Conservation (phyloP, 2,329 filamentous ascomycete genomes). For the Didymella pinodella region DNA sequence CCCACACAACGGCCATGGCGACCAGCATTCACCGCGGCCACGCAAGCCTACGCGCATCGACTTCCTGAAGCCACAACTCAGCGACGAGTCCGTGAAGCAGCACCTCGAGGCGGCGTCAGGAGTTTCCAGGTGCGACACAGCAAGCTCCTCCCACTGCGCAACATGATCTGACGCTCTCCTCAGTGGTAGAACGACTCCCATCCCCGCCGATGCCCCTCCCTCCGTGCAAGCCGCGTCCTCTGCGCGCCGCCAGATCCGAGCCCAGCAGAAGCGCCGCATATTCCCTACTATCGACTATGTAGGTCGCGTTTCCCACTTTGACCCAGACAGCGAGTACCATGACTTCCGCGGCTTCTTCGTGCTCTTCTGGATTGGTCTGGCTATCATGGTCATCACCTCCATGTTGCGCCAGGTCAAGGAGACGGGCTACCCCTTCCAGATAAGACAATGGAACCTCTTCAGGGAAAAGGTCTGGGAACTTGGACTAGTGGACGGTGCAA, state of each 20-base stretch:
- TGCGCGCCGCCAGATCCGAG: constrained; percentile 82
- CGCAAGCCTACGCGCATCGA: constrained; percentile 48
- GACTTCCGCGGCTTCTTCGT: constrained; percentile 98
- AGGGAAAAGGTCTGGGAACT: constrained; percentile 89
- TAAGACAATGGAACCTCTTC: constrained; percentile 88
- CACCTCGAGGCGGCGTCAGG: constrained; percentile 40
- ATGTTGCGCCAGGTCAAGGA: constrained; percentile 93
- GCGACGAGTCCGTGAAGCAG: constrained; percentile 41
- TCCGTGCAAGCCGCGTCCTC: constrained; percentile 86
- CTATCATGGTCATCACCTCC: constrained; percentile 96
- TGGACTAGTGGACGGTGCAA: constrained; percentile 80
- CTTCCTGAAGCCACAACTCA: constrained; percentile 46
- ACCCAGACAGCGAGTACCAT: constrained; percentile 87
- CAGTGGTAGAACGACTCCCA: constrained; percentile 82
- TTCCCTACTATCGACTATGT: constrained; percentile 95
- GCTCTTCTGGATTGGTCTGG: constrained; percentile 95
- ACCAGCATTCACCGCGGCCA: constrained; percentile 45
- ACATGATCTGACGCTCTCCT: constrained; percentile 24
- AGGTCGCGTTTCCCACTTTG: constrained; percentile 92
- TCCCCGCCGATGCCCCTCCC: constrained; percentile 90
- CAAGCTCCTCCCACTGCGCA: neutral
- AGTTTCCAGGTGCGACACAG: constrained; percentile 54
- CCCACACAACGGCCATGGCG: constrained; percentile 34
- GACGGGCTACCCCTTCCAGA: constrained; percentile 83
- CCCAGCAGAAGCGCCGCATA: constrained; percentile 79